phyloP scores from a whole-genome alignment of 164 flowering plant genomes.

The Cinnamomum micranthum region DNA sequence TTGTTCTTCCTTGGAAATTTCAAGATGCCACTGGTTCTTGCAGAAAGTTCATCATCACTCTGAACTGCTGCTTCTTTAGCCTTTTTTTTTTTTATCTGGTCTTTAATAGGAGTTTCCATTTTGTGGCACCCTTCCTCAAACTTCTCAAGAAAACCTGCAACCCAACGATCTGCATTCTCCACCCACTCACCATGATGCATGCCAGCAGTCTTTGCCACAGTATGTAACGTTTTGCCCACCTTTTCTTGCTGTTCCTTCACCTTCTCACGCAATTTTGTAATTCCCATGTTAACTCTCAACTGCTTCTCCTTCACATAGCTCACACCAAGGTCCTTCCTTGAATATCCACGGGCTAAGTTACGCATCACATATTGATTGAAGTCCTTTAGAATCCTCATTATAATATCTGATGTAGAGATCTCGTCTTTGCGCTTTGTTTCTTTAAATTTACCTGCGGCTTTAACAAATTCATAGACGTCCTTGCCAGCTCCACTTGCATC shows the following conservation, averaged over 20 bases:
- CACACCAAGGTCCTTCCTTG: conserved; percentile 89
- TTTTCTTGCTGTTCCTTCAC: conserved; percentile 95
- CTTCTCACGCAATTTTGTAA: conserved; percentile 80
- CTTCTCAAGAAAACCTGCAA: conserved; percentile 81
- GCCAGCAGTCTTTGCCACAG: conserved; percentile 62
- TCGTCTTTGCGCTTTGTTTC: conserved; percentile 81
- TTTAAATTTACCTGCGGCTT: conserved; percentile 64
- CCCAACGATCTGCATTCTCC: conserved; percentile 80
- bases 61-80: conserved; percentile 16
- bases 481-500: conserved; percentile 27
- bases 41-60: conserved; percentile 4
- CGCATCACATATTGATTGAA: conserved; percentile 93
- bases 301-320: conserved; percentile 98
- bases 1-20: too few relatives aligned
- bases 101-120: conserved; percentile 41
- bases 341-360: conserved; percentile 89
- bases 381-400: conserved; percentile 92
- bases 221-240: conserved; percentile 54
- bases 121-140: conserved; percentile 85
- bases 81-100: conserved; percentile 24
- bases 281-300: conserved; percentile 79
- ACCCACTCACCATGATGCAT: conserved; percentile 71
- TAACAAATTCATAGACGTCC: conserved; percentile 30
- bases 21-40: neutral
- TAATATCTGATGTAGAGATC: conserved; percentile 80